Evolutionary conservation across 2,329 filamentous ascomycete genomes (phyloP), one percentile per base, ranked within the genome.

Genomic region (Xylariaceae sp.): DNA sequence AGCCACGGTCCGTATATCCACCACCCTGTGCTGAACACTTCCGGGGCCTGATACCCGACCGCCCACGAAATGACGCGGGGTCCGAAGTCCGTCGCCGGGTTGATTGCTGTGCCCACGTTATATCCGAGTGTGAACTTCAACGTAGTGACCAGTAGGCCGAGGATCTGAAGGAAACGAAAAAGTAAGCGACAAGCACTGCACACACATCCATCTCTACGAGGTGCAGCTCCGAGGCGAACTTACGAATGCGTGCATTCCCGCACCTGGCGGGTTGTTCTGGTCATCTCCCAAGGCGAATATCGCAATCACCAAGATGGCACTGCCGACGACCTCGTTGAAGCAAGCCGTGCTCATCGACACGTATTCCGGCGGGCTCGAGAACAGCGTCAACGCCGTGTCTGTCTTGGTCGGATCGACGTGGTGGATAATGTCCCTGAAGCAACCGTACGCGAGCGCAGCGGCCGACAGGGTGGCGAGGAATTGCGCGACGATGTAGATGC

Each of bases 271-370:
- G 14, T 62, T 59, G 27, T 64, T 64, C 36, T 62, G 59, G 36
- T 63, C 60, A 28, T 64, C 62, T 7, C 60, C 62, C 0, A 63
- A 46, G 0, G 62, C 60, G 2, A 64, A 55, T 0, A 64, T 57
- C 1, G 58, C 57, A 5, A 62, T 55, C 48, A 59, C 55, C 51
- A 64, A 55, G 34, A 61, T 49, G 1, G 60, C 60, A 0, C 54
- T 51, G 2, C 57, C 59, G 2, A 62, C 54, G 2, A 62, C 47
- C 46, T 64, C 57, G 23, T 58, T 62, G 34, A 60, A 53, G 40
- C 62, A 60, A 0, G 59, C 62, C 13, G 51, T 50, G 9, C 45
- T 40, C 9, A 43, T 36, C 2, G 46, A 50, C 1, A 56, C 52
- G 48, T 50, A 54, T 1, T 36, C 40, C 23, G 50, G 50, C 5